A percentile compares a stretch with the other conserved stretches of the same genome.
phyloP scores from a whole-genome alignment of 2,329 filamentous ascomycete species.

The Pseudogymnoascus sp. region DNA sequence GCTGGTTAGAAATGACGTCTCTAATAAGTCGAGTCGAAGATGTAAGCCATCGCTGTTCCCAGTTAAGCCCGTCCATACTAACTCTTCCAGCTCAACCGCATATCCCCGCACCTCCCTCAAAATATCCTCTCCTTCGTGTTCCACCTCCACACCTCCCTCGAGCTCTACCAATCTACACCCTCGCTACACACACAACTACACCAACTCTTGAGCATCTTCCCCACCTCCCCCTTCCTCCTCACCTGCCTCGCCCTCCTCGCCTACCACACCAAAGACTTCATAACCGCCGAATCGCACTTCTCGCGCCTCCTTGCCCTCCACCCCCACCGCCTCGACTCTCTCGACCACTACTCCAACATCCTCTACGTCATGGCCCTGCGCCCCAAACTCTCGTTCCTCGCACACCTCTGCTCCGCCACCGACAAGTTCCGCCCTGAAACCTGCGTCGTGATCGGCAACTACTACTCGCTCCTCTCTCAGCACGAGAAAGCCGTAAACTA shows the following conservation, averaged over 20 bases:
- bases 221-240: conserved; percentile 77
- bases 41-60: conserved; percentile 39
- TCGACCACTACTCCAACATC: conserved; percentile 97
- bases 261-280: conserved; percentile 82
- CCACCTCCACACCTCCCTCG: conserved; percentile 80
- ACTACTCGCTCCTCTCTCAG: conserved; percentile 87
- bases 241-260: conserved; percentile 81
- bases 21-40: conserved; percentile 75
- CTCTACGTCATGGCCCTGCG: conserved; percentile 85
- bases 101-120: conserved; percentile 66
- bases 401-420: conserved; percentile 80
- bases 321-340: conserved; percentile 69
- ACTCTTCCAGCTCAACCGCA: conserved; percentile 55
- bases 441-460: conserved; percentile 94
- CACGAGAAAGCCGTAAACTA: conserved; percentile 98
- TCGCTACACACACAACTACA: conserved; percentile 66
- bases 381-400: conserved; percentile 85
- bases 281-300: conserved; percentile 58
- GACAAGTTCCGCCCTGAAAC: conserved; percentile 97
- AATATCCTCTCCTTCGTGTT: conserved; percentile 94
- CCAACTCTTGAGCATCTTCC: conserved; percentile 77
- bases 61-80: conserved; percentile 21
- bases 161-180: conserved; percentile 79
- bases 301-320: conserved; percentile 72
- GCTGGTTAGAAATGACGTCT: conserved; percentile 85